Base-by-base conservation (phyloP, 768 basidiomycete species). In the Lactifluus piperatus region DNA sequence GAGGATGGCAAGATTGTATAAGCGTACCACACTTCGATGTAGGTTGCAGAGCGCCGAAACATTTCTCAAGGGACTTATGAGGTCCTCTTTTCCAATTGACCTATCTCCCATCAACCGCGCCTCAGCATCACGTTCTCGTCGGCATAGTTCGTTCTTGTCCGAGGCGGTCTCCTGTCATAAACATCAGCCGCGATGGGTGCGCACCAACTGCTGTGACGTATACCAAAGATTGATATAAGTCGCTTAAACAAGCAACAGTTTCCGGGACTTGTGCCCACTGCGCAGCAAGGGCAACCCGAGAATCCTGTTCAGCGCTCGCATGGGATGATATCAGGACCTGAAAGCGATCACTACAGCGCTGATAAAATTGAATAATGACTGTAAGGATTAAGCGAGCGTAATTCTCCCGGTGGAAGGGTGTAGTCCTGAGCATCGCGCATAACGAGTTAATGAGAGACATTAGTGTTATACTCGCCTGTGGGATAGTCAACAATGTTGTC, bases 291-390 rank as follows among this genome's bases (percentile, higher is more conserved):
- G 81, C 75, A 24, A 88, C 64, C 48, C 74, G 71, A 52, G 80
- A 69, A 58, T 81, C 81, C 36, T 71, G 70, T 8, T 72, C 74
- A 46, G 22, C 34, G 47, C 24, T 65, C 43, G 18, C 72, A 74
- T 68, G 66, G 22, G 71, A 66, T 26, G 81, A 76, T 13, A 88
- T 85, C 34, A 90, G 74, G 67, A 82, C 81, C 62, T 92, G 87
- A 70, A 91, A 97, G 39, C 85, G 80, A 67, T 93, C 87, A 64
- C 90, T 92, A 65, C 93, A 97, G 27, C 88, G 83, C 68, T 97
- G 92, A 67, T 97, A 97, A 69, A 95, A 97, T 70, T 97, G 94
- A 41, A 95, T 92, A 57, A 97, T 88, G 54, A 98, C 88, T 16
- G 88, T 86, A 32, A 98, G 81, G 57, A 98, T 94, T 30, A 98